Conservation (phyloP, 768 basidiomycete species). For the Amylocystis lapponica region DNA sequence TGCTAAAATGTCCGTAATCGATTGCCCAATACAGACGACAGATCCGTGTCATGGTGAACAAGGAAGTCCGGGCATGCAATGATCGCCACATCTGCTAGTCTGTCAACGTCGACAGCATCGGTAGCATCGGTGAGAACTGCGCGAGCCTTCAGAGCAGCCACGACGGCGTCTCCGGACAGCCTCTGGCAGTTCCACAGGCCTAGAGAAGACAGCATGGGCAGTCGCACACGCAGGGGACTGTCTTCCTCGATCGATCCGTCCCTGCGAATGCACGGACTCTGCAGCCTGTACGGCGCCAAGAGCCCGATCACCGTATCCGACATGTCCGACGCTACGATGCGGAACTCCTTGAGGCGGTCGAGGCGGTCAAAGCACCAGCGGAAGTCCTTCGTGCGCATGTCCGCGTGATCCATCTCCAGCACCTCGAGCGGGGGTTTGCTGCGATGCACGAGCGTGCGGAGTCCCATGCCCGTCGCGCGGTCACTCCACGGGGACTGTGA, state of each 20-base stretch:
- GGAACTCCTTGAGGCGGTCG: constrained; percentile 50
- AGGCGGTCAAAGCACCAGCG: constrained; percentile 57
- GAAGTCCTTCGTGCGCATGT: constrained; percentile 83
- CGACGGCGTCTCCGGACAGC: constrained; percentile 52
- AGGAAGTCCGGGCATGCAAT: constrained; percentile 24
- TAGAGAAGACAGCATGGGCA: constrained; percentile 50
- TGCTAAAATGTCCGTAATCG: constrained; percentile 13
- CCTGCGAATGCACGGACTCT: constrained; percentile 9
- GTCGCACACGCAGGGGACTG: constrained; percentile 32
- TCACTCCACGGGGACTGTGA: constrained; percentile 77
- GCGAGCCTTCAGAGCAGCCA: constrained; percentile 46
- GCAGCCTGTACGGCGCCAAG: constrained; percentile 37
- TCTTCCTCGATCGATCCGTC: constrained; percentile 3
- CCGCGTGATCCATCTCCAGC: constrained; percentile 76
- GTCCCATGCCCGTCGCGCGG: constrained; percentile 74
- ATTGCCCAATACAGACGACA: constrained; percentile 21
- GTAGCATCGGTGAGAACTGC: constrained; percentile 32
- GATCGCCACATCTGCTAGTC: constrained; percentile 24
- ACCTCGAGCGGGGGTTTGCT: constrained; percentile 57
- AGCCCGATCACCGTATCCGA: constrained; percentile 63
- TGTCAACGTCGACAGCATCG: constrained; percentile 13
- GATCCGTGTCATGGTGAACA: constrained; percentile 17
- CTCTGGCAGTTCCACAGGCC: constrained; percentile 58
- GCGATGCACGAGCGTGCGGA: constrained; percentile 57
- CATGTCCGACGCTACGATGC: constrained; percentile 79